Conservation (phyloP, 2,329 filamentous ascomycete species). For the Setomelanomma holmii region DNA sequence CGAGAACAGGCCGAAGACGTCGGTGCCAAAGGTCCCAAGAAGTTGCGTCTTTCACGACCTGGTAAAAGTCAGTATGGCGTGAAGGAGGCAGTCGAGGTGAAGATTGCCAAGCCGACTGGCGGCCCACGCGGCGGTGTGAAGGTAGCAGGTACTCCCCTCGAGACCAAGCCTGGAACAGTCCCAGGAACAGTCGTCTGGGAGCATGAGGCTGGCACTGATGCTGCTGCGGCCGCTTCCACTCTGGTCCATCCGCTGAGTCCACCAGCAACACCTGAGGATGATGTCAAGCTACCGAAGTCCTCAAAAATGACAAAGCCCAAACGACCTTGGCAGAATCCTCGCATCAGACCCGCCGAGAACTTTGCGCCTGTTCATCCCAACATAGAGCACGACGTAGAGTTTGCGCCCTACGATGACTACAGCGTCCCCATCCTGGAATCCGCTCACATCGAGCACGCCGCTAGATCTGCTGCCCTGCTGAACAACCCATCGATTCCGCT, state of each 20-base stretch:
- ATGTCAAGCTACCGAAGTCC: too few relatives aligned
- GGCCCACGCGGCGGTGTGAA: too few relatives aligned
- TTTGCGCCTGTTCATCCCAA: conserved; percentile 6
- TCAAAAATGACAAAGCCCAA: too few relatives aligned
- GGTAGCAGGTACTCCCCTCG: too few relatives aligned
- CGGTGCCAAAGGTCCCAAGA: neutral
- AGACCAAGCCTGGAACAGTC: too few relatives aligned
- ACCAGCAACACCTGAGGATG: neutral
- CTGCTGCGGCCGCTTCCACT: too few relatives aligned
- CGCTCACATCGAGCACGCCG: conserved; percentile 6
- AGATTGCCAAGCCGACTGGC: too few relatives aligned
- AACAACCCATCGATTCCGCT: conserved; percentile 8
- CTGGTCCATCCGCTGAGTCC: neutral
- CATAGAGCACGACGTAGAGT: conserved; percentile 1
- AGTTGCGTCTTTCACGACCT: neutral
- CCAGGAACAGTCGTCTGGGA: too few relatives aligned
- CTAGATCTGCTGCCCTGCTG: neutral
- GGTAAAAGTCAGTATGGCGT: neutral
- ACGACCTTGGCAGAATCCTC: neutral
- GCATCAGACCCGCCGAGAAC: neutral
- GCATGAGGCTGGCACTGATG: too few relatives aligned
- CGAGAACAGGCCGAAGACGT: neutral
- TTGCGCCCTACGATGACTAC: conserved; percentile 13
- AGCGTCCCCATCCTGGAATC: conserved; percentile 24
- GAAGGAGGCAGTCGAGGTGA: too few relatives aligned